phyloP scores from a whole-genome alignment of 306 rosid species.

The Alnus rubra region DNA sequence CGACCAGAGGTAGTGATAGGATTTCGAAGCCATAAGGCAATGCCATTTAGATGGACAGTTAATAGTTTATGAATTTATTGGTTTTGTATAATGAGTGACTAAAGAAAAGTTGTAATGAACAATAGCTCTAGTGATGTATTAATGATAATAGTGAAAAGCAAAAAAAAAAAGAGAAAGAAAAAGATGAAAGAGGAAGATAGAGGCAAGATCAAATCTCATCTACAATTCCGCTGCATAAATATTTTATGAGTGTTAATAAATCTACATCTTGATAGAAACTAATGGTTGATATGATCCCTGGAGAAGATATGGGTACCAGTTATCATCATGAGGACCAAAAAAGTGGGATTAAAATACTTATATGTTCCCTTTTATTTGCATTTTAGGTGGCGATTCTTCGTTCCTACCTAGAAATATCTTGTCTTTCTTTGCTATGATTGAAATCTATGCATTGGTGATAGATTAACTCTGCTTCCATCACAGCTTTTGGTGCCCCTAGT shows the following conservation, averaged over 20 bases:
- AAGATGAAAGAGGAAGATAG: no score
- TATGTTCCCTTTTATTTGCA: not conserved
- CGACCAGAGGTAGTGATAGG: no score
- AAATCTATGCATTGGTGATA: not conserved
- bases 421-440: not conserved
- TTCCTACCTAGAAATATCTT: not conserved
- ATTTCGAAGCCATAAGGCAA: no score
- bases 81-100: no score
- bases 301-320: not conserved
- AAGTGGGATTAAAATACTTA: not conserved
- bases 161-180: no score
- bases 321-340: not conserved
- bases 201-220: no score
- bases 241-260: not conserved
- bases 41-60: no score
- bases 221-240: not conserved
- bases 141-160: no score
- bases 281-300: not conserved
- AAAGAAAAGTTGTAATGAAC: no score
- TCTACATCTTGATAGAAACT: not conserved
- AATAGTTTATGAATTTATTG: no score
- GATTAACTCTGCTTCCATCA: not conserved
- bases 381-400: not conserved
- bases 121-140: not conserved
- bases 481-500: constrained; percentile 88